These are phyloP conservation scores for Lentinus brumalis DNA, from an alignment of 768 basidiomycete species.

Conservation along the genomic window DNA sequence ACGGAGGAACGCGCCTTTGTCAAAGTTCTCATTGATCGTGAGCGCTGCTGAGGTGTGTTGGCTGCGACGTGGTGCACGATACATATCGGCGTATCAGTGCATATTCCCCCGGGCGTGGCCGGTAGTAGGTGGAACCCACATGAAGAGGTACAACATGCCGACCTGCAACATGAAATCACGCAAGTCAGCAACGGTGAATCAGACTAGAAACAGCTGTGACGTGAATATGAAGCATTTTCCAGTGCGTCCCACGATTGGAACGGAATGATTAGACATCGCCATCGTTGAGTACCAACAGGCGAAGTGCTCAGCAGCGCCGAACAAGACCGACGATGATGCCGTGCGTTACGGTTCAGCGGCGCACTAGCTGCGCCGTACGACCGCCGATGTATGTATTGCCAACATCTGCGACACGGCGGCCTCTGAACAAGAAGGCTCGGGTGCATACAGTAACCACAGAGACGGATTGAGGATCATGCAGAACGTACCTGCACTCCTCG, in stretches of 20 bases:
- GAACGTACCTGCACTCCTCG: conserved; percentile 58
- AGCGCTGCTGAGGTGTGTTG: conserved; percentile 80
- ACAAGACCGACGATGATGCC: too few relatives aligned
- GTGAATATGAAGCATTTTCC: neutral
- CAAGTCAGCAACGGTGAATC: neutral
- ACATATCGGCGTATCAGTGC: conserved; percentile 28
- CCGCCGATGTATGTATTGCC: too few relatives aligned
- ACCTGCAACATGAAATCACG: conserved; percentile 44
- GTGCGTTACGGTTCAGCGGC: too few relatives aligned
- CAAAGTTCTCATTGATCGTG: conserved; percentile 89
- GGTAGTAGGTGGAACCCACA: conserved; percentile 48
- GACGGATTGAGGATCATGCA: conserved; percentile 10
- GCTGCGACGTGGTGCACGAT: conserved; percentile 31
- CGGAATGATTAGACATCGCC: too few relatives aligned
- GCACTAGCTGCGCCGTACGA: too few relatives aligned
- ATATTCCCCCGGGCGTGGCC: neutral
- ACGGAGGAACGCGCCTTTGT: conserved; percentile 52
- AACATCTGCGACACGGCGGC: too few relatives aligned
- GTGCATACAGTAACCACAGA: conserved; percentile 7
- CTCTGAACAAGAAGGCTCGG: neutral
- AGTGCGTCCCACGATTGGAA: neutral
- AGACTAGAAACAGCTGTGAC: neutral
- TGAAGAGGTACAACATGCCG: conserved; percentile 89
- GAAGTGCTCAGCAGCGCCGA: too few relatives aligned
- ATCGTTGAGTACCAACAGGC: too few relatives aligned